Evolutionary conservation across 352 stramenopile genomes (phyloP), one percentile per base, ranked within the genome.

Genomic region (Phytopythium delawarense): DNA sequence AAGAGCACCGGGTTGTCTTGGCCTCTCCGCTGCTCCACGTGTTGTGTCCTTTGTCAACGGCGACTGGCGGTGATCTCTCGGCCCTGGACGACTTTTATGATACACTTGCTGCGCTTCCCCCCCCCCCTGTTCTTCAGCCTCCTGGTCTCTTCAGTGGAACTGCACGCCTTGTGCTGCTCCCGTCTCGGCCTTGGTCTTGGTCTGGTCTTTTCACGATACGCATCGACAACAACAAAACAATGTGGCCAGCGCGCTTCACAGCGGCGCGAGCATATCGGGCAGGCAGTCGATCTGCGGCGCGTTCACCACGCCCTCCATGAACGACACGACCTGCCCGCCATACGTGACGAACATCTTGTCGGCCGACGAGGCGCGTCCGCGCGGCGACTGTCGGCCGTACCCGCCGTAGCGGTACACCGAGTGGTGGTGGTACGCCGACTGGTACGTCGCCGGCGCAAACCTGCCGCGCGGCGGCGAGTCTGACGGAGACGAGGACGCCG

Each of bases 231-330:
- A 37, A 42, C 21, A 56, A 21, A 21, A 25, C 7, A 48, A 48
- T 13, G 42, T 7, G 9, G 8, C 4, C 18, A 21, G 45, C 46
- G 11, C 46, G 13, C 6, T 48, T 51, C 23, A 60, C 37, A 60
- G 54, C 39, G 46, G 46, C 30, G 35, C 48, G 30, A 62, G 46
- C 57, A 62, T 63, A 52, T 87, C 78, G 39, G 78, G 56, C 50
- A 77, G 44, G 34, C 69, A 79, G 55, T 88, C 82, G 51, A 81
- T 74, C 37, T 74, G 67, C 18, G 82, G 82, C 65, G 81, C 77
- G 59, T 94, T 94, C 42, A 91, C 78, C 44, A 94, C 84, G 50
- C 84, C 84, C 21, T 91, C 84, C 81, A 94, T 89, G 59, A 94
- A 89, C 49, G 77, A 89, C 57, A 94, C 81, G 37, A 92, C 74